Base-by-base conservation (phyloP, 306 rosid species). In the Amphicarpaea edgeworthii region DNA sequence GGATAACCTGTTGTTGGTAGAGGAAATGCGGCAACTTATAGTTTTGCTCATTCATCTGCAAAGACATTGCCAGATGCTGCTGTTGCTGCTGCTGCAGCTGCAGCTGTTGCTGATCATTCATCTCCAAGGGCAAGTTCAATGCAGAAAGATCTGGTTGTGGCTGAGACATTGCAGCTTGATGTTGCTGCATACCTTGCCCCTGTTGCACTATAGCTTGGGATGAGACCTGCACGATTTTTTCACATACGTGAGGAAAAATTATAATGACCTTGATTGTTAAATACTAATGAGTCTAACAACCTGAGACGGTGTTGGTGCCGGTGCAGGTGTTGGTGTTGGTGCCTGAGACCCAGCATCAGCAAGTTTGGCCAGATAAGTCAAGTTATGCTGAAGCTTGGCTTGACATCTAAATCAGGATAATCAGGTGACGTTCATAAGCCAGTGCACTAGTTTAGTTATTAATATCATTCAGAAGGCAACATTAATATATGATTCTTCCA, bases 381-480 rank as follows among this genome's bases (percentile, higher is more conserved):
- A 81, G 87, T 89, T 89, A n/a, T 81, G 53, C 83, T 86, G 89
- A 78, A 89, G 93, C 82, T 37, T 77, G 46, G 81, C 83, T 75
- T 81, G 85, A 64, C n/a, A 79, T 59, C 93, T 88, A 77, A 40
- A 46, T 43, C 60, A 72, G 23, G 61, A 62, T 41, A 24, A 38
- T 68, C 26, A 6, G 38, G 50, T 26, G 24, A 79, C 53, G 46
- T 26, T 67, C 43, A 61, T 55, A 46, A 30, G 41, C 32, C 47
- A 69, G 50, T 24, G 41, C 43, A 30, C 64, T 14, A 3, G 62
- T 55, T 78, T 14, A 64, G 26, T n/a, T 38, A 38, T 40, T 79
- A 41, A 20, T 15, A 72, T 45, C 26, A 71, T 50, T 40, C 14
- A 54, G 42, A 51, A 72, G 71, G 34, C 55, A 76, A 37, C 14